phyloP scores from a whole-genome alignment of 2,329 filamentous ascomycete genomes.

The Chrysoporthe cubensis region DNA sequence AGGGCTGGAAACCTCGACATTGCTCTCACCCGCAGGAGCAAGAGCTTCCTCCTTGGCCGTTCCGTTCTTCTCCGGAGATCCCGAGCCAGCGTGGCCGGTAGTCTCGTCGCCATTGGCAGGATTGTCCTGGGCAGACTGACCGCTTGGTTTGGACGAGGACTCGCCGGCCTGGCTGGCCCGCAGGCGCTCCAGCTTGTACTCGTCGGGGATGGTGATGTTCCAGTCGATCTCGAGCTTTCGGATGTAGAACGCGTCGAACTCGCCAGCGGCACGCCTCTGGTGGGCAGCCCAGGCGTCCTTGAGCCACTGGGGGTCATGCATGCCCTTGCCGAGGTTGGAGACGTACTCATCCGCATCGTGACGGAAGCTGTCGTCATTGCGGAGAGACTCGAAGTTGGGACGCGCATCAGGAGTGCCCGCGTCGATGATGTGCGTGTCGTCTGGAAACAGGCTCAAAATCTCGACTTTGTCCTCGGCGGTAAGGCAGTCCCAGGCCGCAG shows the following conservation, averaged over 20 bases:
- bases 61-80: neutral
- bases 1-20: neutral
- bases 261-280: constrained; percentile 50
- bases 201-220: constrained; percentile 36
- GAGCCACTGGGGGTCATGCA: constrained; percentile 58
- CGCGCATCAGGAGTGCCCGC: constrained; percentile 38
- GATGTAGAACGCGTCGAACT: constrained; percentile 53
- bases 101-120: neutral
- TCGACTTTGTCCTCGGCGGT: constrained; percentile 38
- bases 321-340: constrained; percentile 50
- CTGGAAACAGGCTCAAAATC: constrained; percentile 44
- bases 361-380: constrained; percentile 48
- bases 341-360: constrained; percentile 47
- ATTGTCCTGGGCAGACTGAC: neutral
- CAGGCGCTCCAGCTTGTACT: constrained; percentile 20
- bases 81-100: neutral
- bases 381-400: constrained; percentile 42
- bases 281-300: constrained; percentile 56
- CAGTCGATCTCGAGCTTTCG: constrained; percentile 53
- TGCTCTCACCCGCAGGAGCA: neutral
- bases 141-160: neutral
- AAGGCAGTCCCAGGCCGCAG: constrained; percentile 44
- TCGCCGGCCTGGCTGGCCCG: constrained; percentile 4
- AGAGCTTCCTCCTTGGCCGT: neutral
- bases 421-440: constrained; percentile 38